These are phyloP conservation scores for Saxophila tyrrhenica DNA, from an alignment of 495 filamentous ascomycete species.

Conservation along the genomic window DNA sequence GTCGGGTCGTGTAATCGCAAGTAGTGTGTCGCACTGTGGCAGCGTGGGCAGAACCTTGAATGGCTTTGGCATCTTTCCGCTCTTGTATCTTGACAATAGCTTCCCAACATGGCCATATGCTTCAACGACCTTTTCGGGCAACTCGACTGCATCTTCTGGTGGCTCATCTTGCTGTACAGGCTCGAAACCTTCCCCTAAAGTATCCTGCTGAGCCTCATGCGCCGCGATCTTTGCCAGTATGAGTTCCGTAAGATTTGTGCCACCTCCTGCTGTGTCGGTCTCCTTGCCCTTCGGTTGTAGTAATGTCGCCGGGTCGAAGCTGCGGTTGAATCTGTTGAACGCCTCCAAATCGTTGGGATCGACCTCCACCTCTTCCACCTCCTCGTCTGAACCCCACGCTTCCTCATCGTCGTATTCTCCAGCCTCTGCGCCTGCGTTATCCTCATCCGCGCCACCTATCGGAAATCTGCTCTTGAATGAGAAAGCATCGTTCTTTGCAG, in stretches of 20 bases:
- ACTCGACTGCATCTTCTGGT: conserved; percentile 69
- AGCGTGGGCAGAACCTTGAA: conserved; percentile 94
- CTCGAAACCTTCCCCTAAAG: conserved; percentile 5
- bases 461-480: conserved; percentile 51
- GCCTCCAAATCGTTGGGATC: conserved; percentile 81
- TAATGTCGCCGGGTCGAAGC: conserved; percentile 31
- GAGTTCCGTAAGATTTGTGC: conserved; percentile 78
- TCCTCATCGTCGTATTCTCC: conserved; percentile 44
- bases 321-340: conserved; percentile 81
- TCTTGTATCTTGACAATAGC: conserved; percentile 85
- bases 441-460: conserved; percentile 35
- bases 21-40: conserved; percentile 78
- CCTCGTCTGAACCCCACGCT: conserved; percentile 55
- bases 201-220: conserved; percentile 61
- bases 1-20: conserved; percentile 68
- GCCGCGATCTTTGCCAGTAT: conserved; percentile 90
- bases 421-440: conserved; percentile 18
- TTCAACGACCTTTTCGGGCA: conserved; percentile 85
- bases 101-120: conserved; percentile 86
- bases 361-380: conserved; percentile 46
- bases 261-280: conserved; percentile 38
- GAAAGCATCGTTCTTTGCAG: conserved; percentile 48
- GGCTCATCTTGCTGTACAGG: conserved; percentile 36
- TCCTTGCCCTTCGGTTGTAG: conserved; percentile 30
- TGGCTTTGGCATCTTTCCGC: conserved; percentile 86